Evolutionary conservation across 306 rosid species (phyloP).

Genomic region (Dalbergia oliveri): DNA sequence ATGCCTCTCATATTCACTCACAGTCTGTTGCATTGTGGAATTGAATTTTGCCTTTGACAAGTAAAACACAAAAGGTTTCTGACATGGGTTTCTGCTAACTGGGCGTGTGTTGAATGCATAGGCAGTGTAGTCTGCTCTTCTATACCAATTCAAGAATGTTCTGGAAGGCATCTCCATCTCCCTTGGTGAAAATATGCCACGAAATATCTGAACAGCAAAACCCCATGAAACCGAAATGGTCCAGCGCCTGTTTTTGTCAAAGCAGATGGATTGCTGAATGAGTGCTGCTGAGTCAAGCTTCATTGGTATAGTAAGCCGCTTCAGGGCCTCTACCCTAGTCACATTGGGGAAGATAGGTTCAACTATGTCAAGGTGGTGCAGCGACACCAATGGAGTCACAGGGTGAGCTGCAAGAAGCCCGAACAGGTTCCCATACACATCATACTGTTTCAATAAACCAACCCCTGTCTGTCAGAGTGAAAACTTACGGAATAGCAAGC

Average conservation of each 20-base stretch:
- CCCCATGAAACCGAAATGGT: conserved; percentile 97
- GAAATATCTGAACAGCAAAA: conserved; percentile 83
- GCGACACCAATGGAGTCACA: conserved; percentile 86
- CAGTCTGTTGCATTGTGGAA: conserved; percentile 54
- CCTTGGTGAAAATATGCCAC: conserved; percentile 79
- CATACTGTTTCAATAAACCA: conserved; percentile 69
- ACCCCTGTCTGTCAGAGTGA: background rate
- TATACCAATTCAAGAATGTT: conserved; percentile 94
- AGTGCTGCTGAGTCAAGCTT: conserved; percentile 84
- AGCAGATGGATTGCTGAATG: conserved; percentile 95
- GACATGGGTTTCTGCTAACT: conserved; percentile 85
- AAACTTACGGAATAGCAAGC: background rate
- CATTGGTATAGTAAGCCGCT: conserved; percentile 72
- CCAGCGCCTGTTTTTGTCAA: conserved; percentile 71
- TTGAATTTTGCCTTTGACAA: conserved; percentile 61
- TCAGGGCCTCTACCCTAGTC: conserved; percentile 76
- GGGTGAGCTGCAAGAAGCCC: conserved; percentile 99
- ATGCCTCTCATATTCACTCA: conserved; percentile 70
- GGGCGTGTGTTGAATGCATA: conserved; percentile 98
- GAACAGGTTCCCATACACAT: conserved; percentile 91
- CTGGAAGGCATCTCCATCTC: conserved; percentile 98
- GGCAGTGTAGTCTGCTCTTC: conserved; percentile 92
- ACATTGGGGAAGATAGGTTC: conserved; percentile 93
- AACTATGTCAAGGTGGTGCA: conserved; percentile 96
- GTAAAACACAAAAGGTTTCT: conserved; percentile 91